Conservation (phyloP, 23 red algal genomes). For the Porphyridium purpureum region DNA sequence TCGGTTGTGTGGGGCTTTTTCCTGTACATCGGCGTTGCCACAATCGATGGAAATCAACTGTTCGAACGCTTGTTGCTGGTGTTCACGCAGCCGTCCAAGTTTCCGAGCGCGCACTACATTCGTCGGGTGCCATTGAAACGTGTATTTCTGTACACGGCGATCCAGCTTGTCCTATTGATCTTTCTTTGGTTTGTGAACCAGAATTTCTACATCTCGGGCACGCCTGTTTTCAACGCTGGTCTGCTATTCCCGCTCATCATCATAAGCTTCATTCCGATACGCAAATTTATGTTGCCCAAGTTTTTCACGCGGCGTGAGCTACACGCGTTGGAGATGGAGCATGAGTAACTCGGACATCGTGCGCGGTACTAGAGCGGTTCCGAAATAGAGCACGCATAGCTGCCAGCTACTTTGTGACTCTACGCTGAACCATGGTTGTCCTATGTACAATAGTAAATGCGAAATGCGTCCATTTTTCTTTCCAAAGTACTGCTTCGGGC, state of each 20-base stretch:
- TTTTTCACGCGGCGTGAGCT: slow-evolving; percentile 9
- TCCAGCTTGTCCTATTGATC: slow-evolving; percentile 62
- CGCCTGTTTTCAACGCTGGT: slow-evolving; percentile 72
- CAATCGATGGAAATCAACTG: slow-evolving; percentile 62
- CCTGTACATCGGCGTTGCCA: slow-evolving; percentile 75
- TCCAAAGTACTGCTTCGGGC: too few species aligned
- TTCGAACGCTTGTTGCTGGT: slow-evolving; percentile 70
- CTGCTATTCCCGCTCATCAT: slow-evolving; percentile 93
- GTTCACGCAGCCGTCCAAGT: slow-evolving; percentile 84
- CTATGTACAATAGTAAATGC: too few species aligned
- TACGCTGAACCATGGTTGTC: too few species aligned
- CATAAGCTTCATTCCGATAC: slow-evolving; percentile 65
- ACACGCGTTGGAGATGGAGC: slow-evolving; percentile 2
- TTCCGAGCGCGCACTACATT: slow-evolving; percentile 78
- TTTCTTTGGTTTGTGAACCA: slow-evolving; percentile 78
- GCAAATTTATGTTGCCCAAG: slow-evolving; percentile 4
- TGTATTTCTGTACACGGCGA: slow-evolving; percentile 61
- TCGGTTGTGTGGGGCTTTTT: slow-evolving; percentile 88
- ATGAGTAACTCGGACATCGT: too few species aligned
- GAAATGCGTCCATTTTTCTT: too few species aligned
- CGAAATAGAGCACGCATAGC: too few species aligned
- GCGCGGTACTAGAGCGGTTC: too few species aligned
- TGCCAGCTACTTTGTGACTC: too few species aligned
- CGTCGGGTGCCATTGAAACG: slow-evolving; percentile 58
- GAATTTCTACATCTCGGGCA: slow-evolving; percentile 76